Evolutionary conservation across 1,284 basidiomycete genomes (phyloP).

Genomic region (Quambalaria eucalypti): DNA sequence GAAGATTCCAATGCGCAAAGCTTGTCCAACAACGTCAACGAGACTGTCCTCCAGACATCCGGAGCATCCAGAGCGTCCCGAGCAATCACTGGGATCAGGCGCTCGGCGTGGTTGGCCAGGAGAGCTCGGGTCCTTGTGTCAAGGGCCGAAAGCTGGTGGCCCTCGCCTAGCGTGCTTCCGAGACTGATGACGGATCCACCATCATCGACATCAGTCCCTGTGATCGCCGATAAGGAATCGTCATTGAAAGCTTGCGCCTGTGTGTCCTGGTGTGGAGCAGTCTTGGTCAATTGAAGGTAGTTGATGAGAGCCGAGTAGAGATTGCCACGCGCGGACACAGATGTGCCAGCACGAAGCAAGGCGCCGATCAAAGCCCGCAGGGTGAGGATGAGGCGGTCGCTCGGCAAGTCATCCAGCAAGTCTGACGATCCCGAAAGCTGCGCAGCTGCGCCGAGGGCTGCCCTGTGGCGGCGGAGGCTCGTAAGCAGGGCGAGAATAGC

Average conservation of each 20-base stretch:
- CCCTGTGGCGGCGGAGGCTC: constrained; percentile 53
- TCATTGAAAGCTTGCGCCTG: neutral
- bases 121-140: constrained; percentile 57
- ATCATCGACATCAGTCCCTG: constrained; percentile 22
- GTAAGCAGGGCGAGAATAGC: constrained; percentile 71
- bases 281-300: constrained; percentile 61
- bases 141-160: constrained; percentile 48
- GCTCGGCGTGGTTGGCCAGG: constrained; percentile 56
- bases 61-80: constrained; percentile 86
- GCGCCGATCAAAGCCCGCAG: constrained; percentile 70
- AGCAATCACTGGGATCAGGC: constrained; percentile 66
- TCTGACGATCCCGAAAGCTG: constrained; percentile 35
- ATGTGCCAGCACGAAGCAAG: constrained; percentile 65
- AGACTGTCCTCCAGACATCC: constrained; percentile 91
- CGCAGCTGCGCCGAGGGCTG: constrained; percentile 8
- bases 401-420: constrained; percentile 19
- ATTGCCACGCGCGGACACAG: constrained; percentile 89
- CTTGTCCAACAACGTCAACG: constrained; percentile 75
- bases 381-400: constrained; percentile 65
- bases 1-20: constrained; percentile 51
- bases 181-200: constrained; percentile 18
- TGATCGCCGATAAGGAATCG: constrained; percentile 12
- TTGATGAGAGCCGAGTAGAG: constrained; percentile 85
- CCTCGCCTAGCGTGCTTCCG: constrained; percentile 15
- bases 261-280: neutral